These are phyloP conservation scores for Ensete ventricosum DNA, from an alignment of 176 grass and related monocot genomes.

Conservation along the genomic window DNA sequence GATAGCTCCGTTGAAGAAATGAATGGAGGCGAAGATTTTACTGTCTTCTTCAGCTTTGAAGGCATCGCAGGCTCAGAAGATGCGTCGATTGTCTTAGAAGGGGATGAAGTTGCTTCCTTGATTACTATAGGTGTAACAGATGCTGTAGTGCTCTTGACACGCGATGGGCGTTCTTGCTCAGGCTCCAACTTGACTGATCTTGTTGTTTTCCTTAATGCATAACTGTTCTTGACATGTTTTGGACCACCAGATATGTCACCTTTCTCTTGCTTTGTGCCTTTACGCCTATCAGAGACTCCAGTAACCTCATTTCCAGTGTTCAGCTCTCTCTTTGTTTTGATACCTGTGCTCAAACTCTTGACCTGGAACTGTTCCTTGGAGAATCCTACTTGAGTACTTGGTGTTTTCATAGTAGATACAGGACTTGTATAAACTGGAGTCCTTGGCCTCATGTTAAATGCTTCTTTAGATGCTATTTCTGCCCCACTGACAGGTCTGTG, in stretches of 20 bases:
- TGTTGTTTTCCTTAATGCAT: background rate
- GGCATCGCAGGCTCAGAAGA: constrained; percentile 11
- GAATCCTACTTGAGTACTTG: background rate
- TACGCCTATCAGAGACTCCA: background rate
- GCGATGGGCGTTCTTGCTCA: background rate
- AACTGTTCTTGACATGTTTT: background rate
- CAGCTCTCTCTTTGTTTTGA: background rate
- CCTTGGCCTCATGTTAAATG: background rate
- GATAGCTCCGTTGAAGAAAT: constrained; percentile 17
- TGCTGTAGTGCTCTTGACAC: background rate
- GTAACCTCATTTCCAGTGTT: background rate
- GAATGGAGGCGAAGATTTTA: constrained; percentile 3
- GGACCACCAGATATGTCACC: background rate
- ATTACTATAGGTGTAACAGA: constrained; percentile 24
- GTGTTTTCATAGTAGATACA: no score
- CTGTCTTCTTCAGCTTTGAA: constrained; percentile 12
- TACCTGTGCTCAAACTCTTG: background rate
- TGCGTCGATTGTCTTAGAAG: constrained; percentile 1
- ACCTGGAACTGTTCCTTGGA: background rate
- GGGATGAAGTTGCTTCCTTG: constrained; percentile 19
- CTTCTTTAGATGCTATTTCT: constrained; percentile 5
- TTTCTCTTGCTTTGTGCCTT: background rate
- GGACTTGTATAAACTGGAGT: background rate
- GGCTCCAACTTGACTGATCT: background rate
- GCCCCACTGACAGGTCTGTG: background rate